phyloP scores from a whole-genome alignment of 495 filamentous ascomycete species.

The Podospora conica region DNA sequence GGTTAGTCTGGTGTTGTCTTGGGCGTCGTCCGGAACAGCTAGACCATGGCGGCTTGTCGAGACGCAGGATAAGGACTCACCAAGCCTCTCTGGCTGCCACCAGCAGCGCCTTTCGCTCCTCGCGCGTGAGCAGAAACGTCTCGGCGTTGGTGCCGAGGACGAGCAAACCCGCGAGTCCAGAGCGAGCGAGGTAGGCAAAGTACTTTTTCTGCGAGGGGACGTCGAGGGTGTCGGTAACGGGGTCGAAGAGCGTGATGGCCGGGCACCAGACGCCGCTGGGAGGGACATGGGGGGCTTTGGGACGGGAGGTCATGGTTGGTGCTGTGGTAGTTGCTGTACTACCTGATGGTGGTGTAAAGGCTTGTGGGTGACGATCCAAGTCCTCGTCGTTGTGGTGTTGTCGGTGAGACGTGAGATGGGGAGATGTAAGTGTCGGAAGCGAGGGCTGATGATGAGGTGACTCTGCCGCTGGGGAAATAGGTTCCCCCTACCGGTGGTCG shows the following conservation, averaged over 20 bases:
- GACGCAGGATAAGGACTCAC: neutral
- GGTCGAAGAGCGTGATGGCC: conserved; percentile 50
- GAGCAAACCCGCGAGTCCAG: conserved; percentile 52
- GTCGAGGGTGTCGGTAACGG: conserved; percentile 45
- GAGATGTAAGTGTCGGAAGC: neutral
- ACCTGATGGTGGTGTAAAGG: neutral
- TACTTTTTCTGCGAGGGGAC: conserved; percentile 45
- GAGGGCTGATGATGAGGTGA: neutral
- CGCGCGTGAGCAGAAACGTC: conserved; percentile 56
- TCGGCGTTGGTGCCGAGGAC: conserved; percentile 63
- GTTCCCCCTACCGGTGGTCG: neutral
- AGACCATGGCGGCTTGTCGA: neutral
- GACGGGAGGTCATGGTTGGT: neutral
- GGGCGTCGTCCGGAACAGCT: too few relatives aligned
- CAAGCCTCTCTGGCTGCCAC: conserved; percentile 46
- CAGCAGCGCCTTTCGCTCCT: conserved; percentile 51
- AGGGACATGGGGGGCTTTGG: conserved; percentile 28
- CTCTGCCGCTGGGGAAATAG: neutral
- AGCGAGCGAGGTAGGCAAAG: conserved; percentile 46
- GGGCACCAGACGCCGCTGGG: conserved; percentile 40
- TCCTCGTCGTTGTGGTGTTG: neutral
- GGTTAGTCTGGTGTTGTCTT: neutral
- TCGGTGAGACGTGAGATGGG: neutral
- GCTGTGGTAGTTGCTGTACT: neutral
- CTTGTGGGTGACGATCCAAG: neutral